Base-by-base conservation (phyloP, 768 basidiomycete species). In the Suillus subluteus region DNA sequence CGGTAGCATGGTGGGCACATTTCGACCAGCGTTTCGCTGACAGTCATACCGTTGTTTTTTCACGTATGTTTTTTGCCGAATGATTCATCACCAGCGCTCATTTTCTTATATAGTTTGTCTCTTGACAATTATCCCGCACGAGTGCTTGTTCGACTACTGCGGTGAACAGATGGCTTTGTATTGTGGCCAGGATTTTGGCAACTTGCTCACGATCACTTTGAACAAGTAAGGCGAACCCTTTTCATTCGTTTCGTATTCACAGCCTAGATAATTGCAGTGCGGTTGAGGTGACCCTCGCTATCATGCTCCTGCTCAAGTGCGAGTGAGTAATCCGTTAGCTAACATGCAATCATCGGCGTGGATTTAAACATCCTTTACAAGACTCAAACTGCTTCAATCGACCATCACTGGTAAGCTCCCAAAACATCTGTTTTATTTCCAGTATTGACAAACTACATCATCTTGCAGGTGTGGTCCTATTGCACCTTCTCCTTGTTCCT, bases 201-300 rank as follows among this genome's bases (percentile, higher is more conserved):
- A 92, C 70, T 75, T 92, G n/a, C 73, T 91, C 26, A 77, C 84
- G 15, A 81, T 91, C 46, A 88, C 89, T 0, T 73, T 91, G 48
- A 88, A 88, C 76, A 91, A 91, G 89, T 89, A 62, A 54, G 83
- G 66, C 58, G 30, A 18, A 18, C 71, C 52, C 3, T 37, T n/a
- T 37, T 67, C 50, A 23, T 40, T 6, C n/a, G 6, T 41, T 21
- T 30, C 41, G 16, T 61, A 21, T 58, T 11, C 13, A 35, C 13
- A n/a, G 11, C 16, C 43, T 61, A 63, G 48, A 41, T 63, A 56
- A 58, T 58, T 50, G 21, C 32, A 91, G 90, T 72, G 79, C 86
- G 9, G 89, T 93, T 1, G 91, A 93, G 76, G 91, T 86, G 0
- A 88, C 89, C 0, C 78, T 93, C 6, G 89, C 89, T 0, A 88